Percentiles rank a stretch among this genome's conserved stretches.
phyloP scores from a whole-genome alignment of 2,329 filamentous ascomycete genomes.

The Eurotiales sp. region DNA sequence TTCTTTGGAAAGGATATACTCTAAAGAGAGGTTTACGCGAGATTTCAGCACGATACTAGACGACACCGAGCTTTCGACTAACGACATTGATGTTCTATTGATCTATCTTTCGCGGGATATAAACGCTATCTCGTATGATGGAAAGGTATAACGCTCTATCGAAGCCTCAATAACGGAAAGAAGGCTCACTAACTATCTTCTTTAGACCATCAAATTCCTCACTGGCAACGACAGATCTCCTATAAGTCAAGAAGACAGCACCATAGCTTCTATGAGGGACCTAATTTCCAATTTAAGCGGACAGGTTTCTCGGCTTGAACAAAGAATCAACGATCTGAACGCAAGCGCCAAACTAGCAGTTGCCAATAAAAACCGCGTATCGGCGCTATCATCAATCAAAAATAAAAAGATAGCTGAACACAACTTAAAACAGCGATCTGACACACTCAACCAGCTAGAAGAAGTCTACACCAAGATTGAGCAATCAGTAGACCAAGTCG shows the following conservation, averaged over 20 bases:
- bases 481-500: constrained; percentile 78
- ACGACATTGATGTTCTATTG: constrained; percentile 67
- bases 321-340: constrained; percentile 49
- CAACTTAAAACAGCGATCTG: constrained; percentile 66
- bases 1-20: constrained; percentile 64
- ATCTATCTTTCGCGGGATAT: constrained; percentile 67
- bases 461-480: constrained; percentile 79
- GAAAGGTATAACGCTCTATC: constrained; percentile 33
- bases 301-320: constrained; percentile 63
- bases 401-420: constrained; percentile 78
- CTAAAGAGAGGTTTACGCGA: constrained; percentile 60
- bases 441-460: constrained; percentile 76
- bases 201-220: constrained; percentile 71
- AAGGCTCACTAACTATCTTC: constrained; percentile 19
- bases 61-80: constrained; percentile 53
- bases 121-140: constrained; percentile 46
- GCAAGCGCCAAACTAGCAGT: constrained; percentile 66
- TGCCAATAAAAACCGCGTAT: constrained; percentile 65
- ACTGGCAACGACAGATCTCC: constrained; percentile 45
- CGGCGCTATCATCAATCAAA: constrained; percentile 73
- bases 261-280: constrained; percentile 74
- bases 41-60: constrained; percentile 55
- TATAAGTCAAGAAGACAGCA: constrained; percentile 74
- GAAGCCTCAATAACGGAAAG: not conserved
- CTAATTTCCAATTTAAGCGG: constrained; percentile 65